Conservation (phyloP, 371 early-diverging fungal species). For the Phascolomyces articulosus region DNA sequence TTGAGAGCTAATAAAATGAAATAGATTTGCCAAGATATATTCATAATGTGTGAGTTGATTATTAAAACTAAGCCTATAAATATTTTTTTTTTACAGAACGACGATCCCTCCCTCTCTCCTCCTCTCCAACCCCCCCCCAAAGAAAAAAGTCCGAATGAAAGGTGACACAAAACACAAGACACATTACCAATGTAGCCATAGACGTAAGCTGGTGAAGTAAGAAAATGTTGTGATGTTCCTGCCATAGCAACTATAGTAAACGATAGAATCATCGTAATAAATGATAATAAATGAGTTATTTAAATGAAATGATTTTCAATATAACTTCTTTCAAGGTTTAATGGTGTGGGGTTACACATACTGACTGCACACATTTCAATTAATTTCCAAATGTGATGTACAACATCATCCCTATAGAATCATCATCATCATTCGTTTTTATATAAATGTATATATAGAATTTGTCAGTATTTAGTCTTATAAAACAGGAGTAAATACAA, state of each 20-base stretch:
- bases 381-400: constrained; percentile 53
- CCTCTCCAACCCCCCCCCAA: too few species aligned
- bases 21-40: background rate
- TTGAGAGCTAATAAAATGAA: constrained; percentile 35
- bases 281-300: too few species aligned
- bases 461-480: too few species aligned
- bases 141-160: background rate
- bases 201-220: constrained; percentile 47
- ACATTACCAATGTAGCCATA: constrained; percentile 52
- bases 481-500: too few species aligned
- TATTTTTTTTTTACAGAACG: background rate
- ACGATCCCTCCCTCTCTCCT: too few species aligned
- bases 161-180: background rate
- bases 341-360: constrained; percentile 26
- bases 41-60: background rate
- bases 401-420: constrained; percentile 46
- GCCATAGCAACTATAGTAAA: constrained; percentile 55
- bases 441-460: too few species aligned
- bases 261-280: too few species aligned
- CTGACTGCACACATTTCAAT: constrained; percentile 59
- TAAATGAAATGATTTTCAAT: too few species aligned
- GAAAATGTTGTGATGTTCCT: constrained; percentile 48
- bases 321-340: too few species aligned
- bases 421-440: too few species aligned
- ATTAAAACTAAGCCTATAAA: too few species aligned